A percentile compares a stretch with the other conserved stretches of the same genome.
Evolutionary conservation across 257 asterid species (phyloP).

Genomic region (Nicotiana undulata): DNA sequence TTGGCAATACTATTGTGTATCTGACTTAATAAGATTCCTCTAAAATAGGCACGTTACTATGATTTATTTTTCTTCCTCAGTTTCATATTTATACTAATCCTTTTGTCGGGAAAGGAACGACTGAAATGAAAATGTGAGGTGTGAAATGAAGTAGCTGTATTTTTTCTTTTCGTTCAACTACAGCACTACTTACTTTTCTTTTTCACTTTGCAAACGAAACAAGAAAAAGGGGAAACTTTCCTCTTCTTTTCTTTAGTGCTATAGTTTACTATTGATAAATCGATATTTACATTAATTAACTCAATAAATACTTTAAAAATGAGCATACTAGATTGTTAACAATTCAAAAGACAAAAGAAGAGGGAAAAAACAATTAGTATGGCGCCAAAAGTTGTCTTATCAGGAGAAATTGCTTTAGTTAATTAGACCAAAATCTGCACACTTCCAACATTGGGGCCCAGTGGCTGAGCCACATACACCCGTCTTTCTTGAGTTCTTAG

Average conservation of each 20-base stretch:
- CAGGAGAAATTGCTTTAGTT: not conserved
- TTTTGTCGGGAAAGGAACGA: not conserved
- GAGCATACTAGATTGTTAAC: too few relatives aligned
- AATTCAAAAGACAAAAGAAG: not conserved
- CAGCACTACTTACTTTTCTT: not conserved
- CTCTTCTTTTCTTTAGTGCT: not conserved
- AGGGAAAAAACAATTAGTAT: not conserved
- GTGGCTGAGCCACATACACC: too few relatives aligned
- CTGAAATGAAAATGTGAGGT: not conserved
- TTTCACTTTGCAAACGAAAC: not conserved
- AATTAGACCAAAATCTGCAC: not conserved
- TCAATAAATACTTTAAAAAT: too few relatives aligned
- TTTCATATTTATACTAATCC: not conserved
- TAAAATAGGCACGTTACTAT: not conserved
- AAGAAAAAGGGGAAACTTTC: not conserved
- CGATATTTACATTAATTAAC: too few relatives aligned
- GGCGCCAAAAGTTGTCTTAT: not conserved
- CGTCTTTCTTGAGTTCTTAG: too few relatives aligned
- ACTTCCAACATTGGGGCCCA: not conserved
- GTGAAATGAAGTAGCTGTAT: not conserved
- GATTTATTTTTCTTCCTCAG: not conserved
- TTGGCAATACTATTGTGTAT: not conserved
- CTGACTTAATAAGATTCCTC: not conserved
- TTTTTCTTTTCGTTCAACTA: not conserved
- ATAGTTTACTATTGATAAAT: too few relatives aligned